Base-by-base conservation (phyloP, 495 filamentous ascomycete species). In the Penicillium pulvis region DNA sequence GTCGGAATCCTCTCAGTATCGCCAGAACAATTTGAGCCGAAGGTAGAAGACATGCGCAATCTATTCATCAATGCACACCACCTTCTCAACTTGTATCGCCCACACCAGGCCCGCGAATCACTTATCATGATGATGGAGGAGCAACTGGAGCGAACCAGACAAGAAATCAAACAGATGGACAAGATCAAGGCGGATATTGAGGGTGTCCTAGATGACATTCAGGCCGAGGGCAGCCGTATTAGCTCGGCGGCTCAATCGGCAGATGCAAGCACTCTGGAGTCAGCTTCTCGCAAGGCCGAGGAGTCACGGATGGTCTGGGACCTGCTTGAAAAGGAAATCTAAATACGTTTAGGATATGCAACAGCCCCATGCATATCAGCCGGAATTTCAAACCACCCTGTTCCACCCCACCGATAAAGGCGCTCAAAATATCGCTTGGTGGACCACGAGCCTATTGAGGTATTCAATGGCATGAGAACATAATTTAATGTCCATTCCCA, bases 41-140 rank as follows among this genome's bases (percentile, higher is more conserved):
- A 93, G 65, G 79, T 92, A 28, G 74, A 83, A 3, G 86, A 96
- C 63, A 62, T 98, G n/a, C 80, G 85, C 62, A 89, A 85, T 24
- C 64, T 97, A 4, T 87, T 93, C 56, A 85, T 91, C 65, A 97
- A 98, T 72, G 88, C 92, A 53, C 91, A 97, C 70, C 89, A 92
- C 60, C 81, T 93, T 19, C 82, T 97, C 49, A 98, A 98, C 70
- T 87, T 94, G 57, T 98, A 97, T 71, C 87, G 94, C 23, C 95
- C 94, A 3, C 94, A 98, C 71, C 95, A 98, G 72, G 92, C 93
- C 24, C 78, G 94, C 39, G 95, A 98, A 74, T 92, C 87, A 30
- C 77, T 98, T 44, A 95, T 97, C 26, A 70, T 87, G 66, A 84
- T 94, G 81, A 94, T 98, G 92, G 91, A 97, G 74, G 89, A 90